Conservation (phyloP, 1,139 yeast species). For the Yamadazyma dendronema region DNA sequence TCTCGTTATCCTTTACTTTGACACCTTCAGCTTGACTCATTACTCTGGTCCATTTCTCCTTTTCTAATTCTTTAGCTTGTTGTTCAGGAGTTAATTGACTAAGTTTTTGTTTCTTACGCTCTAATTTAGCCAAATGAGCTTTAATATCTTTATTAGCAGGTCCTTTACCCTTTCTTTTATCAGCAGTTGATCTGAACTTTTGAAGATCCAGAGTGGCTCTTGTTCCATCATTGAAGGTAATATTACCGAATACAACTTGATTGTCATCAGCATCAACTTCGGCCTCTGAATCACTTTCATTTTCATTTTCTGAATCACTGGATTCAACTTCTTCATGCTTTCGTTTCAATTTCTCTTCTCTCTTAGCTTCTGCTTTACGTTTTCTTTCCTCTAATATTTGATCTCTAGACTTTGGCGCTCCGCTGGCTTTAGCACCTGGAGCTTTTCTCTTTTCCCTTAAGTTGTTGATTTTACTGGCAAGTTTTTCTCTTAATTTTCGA, state of each 20-base stretch:
- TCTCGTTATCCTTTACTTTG: constrained; percentile 87
- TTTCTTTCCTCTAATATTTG: constrained; percentile 64
- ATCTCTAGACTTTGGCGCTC: constrained; percentile 81
- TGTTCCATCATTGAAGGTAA: constrained; percentile 80
- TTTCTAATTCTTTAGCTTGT: constrained; percentile 58
- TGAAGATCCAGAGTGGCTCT: constrained; percentile 75
- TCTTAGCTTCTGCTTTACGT: constrained; percentile 41
- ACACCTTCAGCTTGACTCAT: constrained; percentile 86
- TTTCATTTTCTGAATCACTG: constrained; percentile 34
- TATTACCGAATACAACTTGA: constrained; percentile 72
- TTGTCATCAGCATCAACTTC: constrained; percentile 24
- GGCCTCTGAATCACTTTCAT: constrained; percentile 30
- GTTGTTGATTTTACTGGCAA: constrained; percentile 67
- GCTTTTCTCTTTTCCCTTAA: constrained; percentile 86
- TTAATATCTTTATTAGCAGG: constrained; percentile 83
- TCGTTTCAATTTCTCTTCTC: constrained; percentile 34
- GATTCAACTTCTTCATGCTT: constrained; percentile 39
- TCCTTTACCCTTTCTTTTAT: constrained; percentile 64
- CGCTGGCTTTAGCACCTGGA: constrained; percentile 75
- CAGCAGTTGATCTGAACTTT: constrained; percentile 50
- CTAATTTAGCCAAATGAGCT: constrained; percentile 77
- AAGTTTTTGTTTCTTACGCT: constrained; percentile 67
- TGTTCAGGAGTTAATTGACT: constrained; percentile 63
- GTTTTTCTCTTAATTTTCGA: constrained; percentile 63
- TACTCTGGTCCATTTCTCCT: constrained; percentile 82